Percentiles rank a stretch among this genome's conserved stretches.
Conservation (phyloP, 352 stramenopile genomes). For the Phytophthora tubulina region DNA sequence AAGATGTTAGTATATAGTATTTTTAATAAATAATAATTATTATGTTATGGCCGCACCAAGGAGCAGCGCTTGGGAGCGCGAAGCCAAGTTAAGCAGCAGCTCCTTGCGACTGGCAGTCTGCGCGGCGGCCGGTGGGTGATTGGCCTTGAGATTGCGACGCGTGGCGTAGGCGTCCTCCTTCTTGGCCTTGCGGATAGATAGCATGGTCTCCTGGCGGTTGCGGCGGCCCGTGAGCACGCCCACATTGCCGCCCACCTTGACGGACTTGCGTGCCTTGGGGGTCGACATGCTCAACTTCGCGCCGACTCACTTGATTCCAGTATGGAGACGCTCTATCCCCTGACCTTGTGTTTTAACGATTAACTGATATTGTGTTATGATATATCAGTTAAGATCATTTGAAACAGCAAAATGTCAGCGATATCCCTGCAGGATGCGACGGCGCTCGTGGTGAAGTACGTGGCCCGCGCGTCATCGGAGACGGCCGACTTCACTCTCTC, state of each 20-base stretch:
- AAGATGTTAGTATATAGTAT: background rate
- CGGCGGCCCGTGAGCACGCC: conserved; percentile 81
- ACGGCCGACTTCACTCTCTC: background rate
- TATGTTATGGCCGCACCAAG: conserved; percentile 45
- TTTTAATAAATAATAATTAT: background rate
- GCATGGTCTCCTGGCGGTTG: conserved; percentile 88
- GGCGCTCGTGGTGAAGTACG: conserved; percentile 35
- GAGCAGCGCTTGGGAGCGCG: conserved; percentile 80
- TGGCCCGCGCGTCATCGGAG: conserved; percentile 2
- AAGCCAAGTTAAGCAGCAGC: conserved; percentile 82
- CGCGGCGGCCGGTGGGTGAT: conserved; percentile 57
- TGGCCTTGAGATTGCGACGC: conserved; percentile 86
- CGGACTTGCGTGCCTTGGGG: conserved; percentile 69
- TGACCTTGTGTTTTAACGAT: background rate
- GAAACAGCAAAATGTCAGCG: background rate
- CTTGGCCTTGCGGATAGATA: conserved; percentile 90
- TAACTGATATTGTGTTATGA: no score
- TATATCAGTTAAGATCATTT: no score
- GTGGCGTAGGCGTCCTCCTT: conserved; percentile 91
- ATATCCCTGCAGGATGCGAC: conserved; percentile 16
- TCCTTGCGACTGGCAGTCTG: conserved; percentile 67
- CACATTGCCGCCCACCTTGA: conserved; percentile 76
- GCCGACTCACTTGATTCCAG: conserved; percentile 33
- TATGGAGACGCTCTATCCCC: conserved; percentile 12
- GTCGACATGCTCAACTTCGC: conserved; percentile 42